Base-by-base conservation (phyloP, 2,329 filamentous ascomycete species). In the Fusarium penzigii region DNA sequence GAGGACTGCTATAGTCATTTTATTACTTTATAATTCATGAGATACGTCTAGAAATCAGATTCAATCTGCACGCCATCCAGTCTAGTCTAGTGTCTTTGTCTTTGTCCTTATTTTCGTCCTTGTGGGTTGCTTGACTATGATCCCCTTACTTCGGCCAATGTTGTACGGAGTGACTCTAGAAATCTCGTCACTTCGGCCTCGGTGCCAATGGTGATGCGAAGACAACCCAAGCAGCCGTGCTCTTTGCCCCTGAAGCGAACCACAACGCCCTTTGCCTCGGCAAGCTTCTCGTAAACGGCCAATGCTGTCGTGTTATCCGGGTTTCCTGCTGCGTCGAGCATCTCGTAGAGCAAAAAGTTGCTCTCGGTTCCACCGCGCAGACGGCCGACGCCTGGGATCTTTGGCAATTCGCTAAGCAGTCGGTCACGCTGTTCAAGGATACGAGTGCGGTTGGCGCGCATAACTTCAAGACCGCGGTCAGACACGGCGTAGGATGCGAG, bases 181-280 rank as follows among this genome's bases (percentile, higher is more conserved):
- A 97, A 90, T 53, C 86, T 81, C 25, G 86, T 87, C 9, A 95
- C 90, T 72, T 99, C 94, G 2, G 83, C 75, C 70, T 95, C 89
- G 1, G 93, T 97, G 14, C 94, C 94, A 12, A 99, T 85, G 0
- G 94, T 99, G 61, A 97, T 90, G 49, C 94, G 83, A 70, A 99
- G 73, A 66, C 93, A 97, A 1, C 93, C 94, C 40, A 87, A 72
- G 69, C 94, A 99, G 5, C 92, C 93, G 59, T 89, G 79, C 77
- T 99, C 94, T 75, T 92, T 95, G 44, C 94, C 94, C 63, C 94
- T 81, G 72, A 97, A 99, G 48, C 94, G 80, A 5, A 97, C 93
- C 7, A 99, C 92, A 0, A 99, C 93, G 1, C 93, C 92, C 68
- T 85, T 87, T 39, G 85, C 82, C 78, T 96, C 91, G 1, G 94